phyloP scores from a whole-genome alignment of 495 filamentous ascomycete genomes.

The Hypoxylon lienhwacheense region DNA sequence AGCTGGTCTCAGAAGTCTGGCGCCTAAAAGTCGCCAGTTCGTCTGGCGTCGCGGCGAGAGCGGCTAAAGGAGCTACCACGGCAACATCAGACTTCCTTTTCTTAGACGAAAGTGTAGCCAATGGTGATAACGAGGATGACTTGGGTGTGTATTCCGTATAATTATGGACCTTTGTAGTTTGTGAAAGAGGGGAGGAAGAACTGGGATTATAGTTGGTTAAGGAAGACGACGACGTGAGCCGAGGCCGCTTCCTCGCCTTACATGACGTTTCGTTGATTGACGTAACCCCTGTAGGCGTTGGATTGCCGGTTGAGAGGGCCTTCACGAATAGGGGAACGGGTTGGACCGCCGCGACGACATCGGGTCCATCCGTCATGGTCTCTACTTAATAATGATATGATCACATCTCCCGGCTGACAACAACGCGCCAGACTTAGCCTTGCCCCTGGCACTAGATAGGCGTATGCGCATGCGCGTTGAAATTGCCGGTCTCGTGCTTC shows the following conservation, averaged over 20 bases:
- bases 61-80: conserved; percentile 7
- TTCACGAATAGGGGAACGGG: conserved; percentile 16
- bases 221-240: conserved; percentile 11
- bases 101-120: conserved; percentile 4
- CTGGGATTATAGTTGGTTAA: conserved; percentile 15
- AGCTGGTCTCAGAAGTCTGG: conserved; percentile 6
- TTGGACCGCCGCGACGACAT: conserved; percentile 12
- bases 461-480: conserved; percentile 9
- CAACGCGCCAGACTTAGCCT: too few species aligned
- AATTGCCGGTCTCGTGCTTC: conserved; percentile 28
- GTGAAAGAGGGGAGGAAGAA: conserved; percentile 11
- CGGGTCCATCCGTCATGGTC: conserved; percentile 25
- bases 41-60: conserved; percentile 2
- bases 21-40: conserved; percentile 9
- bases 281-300: conserved; percentile 22
- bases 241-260: conserved; percentile 21
- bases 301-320: conserved; percentile 4
- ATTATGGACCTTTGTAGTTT: conserved; percentile 19
- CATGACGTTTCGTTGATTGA: conserved; percentile 27
- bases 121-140: conserved; percentile 6
- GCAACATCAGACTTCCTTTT: conserved; percentile 13
- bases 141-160: conserved; percentile 2
- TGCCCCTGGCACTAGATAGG: conserved; percentile 1
- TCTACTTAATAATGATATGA: conserved; percentile 24
- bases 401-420: conserved; percentile 23